Evolutionary conservation across 2,329 filamentous ascomycete species (phyloP), one percentile per base, ranked within the genome.

Genomic region (Cladosporium colombiae): DNA sequence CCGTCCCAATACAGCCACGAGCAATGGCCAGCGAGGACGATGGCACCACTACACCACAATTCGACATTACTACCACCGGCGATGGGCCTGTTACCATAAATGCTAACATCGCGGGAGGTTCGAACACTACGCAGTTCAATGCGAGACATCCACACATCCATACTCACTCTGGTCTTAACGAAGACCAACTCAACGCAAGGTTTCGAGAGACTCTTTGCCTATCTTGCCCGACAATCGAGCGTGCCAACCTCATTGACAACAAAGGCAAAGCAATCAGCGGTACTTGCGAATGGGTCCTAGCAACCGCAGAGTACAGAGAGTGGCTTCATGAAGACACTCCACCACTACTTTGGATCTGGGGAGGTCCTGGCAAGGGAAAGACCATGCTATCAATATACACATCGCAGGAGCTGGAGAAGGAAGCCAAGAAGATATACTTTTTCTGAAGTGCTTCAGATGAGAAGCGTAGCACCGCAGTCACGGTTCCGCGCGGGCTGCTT

Each of bases 341-440:
- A 8, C 64, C 23, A 13, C 65, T 74, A 0, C 69, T 74, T 14
- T 73, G 67, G 69, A 70, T 77, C 11, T 71, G 69, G 1, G 75
- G 75, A 64, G 29, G 72, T n/a, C 66, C 70, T 6, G 70, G 74
- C 18, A 76, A 73, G 46, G 75, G 75, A 27, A 76, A 77, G 65
- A 77, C 73, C 5, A 75, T 75, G 74, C 57, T 76, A 14, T 72
- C 74, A 1, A 68, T 73, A 16, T 76, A 68, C 57, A 64, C 77
- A 4, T 71, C 71, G 8, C 68, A 74, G 31, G 69, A 74, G 49
- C 59, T 72, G 5, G 40, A 40, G 16, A 35, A 11, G 37, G 11
- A 4, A 8, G 1, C 25, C 1, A 21, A 33, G 16, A n/a, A 27
- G 0, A 35, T 66, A 0, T 74, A 70, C 62, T 75, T 64, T 64